Evolutionary conservation across 441 rosid species (phyloP).

Genomic region (Dalechampia spathulata): DNA sequence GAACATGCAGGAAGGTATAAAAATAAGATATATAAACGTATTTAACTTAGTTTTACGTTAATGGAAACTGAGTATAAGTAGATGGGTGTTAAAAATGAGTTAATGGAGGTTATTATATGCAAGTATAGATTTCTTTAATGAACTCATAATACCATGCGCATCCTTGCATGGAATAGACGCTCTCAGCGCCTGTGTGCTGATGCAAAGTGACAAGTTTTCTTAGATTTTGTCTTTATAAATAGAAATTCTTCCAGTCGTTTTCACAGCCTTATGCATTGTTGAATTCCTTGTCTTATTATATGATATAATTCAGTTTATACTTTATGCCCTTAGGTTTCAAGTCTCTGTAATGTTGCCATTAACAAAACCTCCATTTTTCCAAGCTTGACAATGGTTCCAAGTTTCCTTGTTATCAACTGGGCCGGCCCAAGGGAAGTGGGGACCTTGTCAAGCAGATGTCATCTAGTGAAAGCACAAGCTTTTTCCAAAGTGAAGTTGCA

Average conservation of each 20-base stretch:
- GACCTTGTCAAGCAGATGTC: constrained; percentile 19
- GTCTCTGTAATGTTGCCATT: neutral
- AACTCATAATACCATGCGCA: too few species aligned
- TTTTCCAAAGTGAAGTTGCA: neutral
- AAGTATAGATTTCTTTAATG: too few species aligned
- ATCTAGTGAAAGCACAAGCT: neutral
- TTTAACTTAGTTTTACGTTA: too few species aligned
- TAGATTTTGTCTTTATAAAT: neutral
- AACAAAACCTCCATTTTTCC: neutral
- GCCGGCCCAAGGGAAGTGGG: constrained; percentile 37
- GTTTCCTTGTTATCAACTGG: constrained; percentile 15
- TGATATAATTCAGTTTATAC: neutral
- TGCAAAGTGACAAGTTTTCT: neutral
- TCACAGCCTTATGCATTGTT: neutral
- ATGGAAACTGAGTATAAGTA: too few species aligned
- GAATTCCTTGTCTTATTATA: neutral
- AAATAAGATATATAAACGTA: too few species aligned
- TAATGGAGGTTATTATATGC: too few species aligned
- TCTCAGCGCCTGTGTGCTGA: neutral
- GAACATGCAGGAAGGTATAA: too few species aligned
- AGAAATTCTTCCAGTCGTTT: neutral
- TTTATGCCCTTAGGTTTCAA: neutral
- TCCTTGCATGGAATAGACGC: too few species aligned
- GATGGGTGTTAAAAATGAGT: too few species aligned
- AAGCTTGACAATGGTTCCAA: constrained; percentile 2